A percentile compares a stretch with the other conserved stretches of the same genome.
phyloP scores from a whole-genome alignment of 177 flowering plant genomes.

The Vitis hybrid region DNA sequence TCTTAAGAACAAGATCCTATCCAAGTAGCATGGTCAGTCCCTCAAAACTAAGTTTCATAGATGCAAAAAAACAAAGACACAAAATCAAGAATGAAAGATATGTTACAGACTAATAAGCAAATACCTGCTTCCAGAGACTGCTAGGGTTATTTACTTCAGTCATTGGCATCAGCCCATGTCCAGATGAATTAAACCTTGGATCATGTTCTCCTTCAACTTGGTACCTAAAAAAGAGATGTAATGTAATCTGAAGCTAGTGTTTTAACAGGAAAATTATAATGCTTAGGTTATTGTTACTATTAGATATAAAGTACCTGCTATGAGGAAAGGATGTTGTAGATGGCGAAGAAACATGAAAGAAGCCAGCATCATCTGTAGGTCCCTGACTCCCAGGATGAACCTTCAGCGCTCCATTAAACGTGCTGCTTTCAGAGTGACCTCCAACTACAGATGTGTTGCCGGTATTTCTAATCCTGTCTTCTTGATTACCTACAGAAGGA shows the following conservation, averaged over 20 bases:
- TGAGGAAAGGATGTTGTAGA: conserved; percentile 58
- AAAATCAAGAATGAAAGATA: not conserved
- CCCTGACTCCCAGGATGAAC: conserved; percentile 33
- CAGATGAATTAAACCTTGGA: conserved; percentile 39
- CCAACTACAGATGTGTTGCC: conserved; percentile 26
- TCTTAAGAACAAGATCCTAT: conserved; percentile 65
- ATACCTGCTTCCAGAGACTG: conserved; percentile 75
- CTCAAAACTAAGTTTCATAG: not conserved
- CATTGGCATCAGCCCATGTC: conserved; percentile 58
- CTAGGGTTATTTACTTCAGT: conserved; percentile 50
- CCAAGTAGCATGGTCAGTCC: conserved; percentile 2
- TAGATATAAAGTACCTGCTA: conserved; percentile 39
- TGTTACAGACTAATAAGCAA: not conserved
- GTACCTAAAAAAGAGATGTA: conserved; percentile 38
- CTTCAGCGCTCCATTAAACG: conserved; percentile 48
- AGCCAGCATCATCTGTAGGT: conserved; percentile 36
- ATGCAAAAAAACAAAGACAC: not conserved
- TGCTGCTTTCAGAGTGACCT: conserved; percentile 32
- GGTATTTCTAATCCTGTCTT: conserved; percentile 29
- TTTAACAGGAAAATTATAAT: no score
- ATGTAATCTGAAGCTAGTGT: not conserved
- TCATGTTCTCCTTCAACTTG: conserved; percentile 58
- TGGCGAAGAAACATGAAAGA: conserved; percentile 58
- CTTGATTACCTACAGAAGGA: conserved; percentile 32
- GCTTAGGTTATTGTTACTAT: no score